These are phyloP conservation scores for Gossypium davidsonii DNA, from an alignment of 441 rosid genomes.

Conservation along the genomic window DNA sequence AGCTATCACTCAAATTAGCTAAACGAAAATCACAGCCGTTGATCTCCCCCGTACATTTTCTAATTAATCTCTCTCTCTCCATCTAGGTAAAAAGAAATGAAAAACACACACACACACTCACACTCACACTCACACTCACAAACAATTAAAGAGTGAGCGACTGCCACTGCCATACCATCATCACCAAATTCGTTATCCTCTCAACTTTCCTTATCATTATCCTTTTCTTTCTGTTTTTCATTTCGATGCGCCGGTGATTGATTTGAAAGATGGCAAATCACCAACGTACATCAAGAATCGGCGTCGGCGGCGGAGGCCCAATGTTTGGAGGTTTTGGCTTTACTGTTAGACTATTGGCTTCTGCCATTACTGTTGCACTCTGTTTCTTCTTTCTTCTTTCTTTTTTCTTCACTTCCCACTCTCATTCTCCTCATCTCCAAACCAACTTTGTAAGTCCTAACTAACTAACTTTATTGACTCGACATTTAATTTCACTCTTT, in stretches of 20 bases:
- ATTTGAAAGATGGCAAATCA: constrained; percentile 41
- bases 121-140: no score
- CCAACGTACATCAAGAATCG: constrained; percentile 41
- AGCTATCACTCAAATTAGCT: neutral
- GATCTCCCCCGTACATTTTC: neutral
- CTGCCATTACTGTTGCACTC: constrained; percentile 34
- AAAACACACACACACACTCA: no score
- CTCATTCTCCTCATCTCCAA: constrained; percentile 38
- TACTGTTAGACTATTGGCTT: constrained; percentile 37
- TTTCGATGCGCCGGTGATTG: neutral
- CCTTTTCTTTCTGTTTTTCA: neutral
- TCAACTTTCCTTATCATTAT: neutral
- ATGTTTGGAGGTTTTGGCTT: constrained; percentile 15
- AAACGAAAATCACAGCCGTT: constrained; percentile 1
- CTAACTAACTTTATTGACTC: neutral
- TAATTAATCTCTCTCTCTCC: neutral
- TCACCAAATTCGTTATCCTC: neutral
- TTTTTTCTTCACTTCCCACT: constrained; percentile 41
- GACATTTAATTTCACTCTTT: neutral
- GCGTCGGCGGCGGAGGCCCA: constrained; percentile 16
- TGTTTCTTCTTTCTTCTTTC: constrained; percentile 49
- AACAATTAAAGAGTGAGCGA: neutral
- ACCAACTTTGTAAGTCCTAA: constrained; percentile 36
- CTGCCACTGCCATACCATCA: neutral
- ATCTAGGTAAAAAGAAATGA: neutral